phyloP scores from a whole-genome alignment of 768 basidiomycete species.

The Boletus reticulatus region DNA sequence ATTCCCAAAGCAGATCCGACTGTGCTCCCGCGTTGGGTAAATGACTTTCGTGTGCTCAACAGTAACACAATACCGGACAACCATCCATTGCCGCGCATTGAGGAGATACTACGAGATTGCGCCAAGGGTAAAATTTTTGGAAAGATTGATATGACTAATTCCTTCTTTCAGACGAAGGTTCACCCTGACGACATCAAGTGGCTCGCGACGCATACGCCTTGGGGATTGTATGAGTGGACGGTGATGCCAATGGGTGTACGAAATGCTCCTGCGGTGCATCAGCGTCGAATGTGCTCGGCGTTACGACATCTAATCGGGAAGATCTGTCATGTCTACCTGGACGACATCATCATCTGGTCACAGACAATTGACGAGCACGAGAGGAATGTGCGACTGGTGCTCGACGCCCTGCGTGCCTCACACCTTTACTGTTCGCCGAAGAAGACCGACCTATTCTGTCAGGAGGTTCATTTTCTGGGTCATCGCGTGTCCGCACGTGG shows the following conservation, averaged over 20 bases:
- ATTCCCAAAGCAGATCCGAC: slow-evolving; percentile 34
- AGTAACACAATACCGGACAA: slow-evolving; percentile 18
- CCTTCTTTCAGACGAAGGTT: slow-evolving; percentile 38
- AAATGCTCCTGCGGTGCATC: no score
- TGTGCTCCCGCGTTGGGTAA: slow-evolving; percentile 23
- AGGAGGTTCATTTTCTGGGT: not conserved
- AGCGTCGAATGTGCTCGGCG: no score
- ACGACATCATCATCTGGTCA: slow-evolving; percentile 32
- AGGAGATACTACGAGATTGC: slow-evolving; percentile 24
- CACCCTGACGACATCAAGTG: slow-evolving; percentile 28
- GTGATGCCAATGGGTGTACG: no score
- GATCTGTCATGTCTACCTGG: slow-evolving; percentile 11
- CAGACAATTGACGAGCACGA: slow-evolving; percentile 22
- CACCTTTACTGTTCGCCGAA: not conserved
- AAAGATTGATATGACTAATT: slow-evolving; percentile 40
- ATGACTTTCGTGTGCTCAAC: slow-evolving; percentile 30
- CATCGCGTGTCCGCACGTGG: not conserved
- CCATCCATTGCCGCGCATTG: slow-evolving; percentile 14
- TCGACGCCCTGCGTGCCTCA: slow-evolving; percentile 23
- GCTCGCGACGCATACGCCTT: slow-evolving; percentile 39
- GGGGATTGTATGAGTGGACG: no score
- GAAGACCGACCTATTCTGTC: not conserved
- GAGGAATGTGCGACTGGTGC: slow-evolving; percentile 25
- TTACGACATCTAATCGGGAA: no score
- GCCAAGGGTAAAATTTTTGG: slow-evolving; percentile 34